Evolutionary conservation across 2,329 filamentous ascomycete species (phyloP), one percentile per base, ranked within the genome.

Genomic region (Paramyrothecium roridum): DNA sequence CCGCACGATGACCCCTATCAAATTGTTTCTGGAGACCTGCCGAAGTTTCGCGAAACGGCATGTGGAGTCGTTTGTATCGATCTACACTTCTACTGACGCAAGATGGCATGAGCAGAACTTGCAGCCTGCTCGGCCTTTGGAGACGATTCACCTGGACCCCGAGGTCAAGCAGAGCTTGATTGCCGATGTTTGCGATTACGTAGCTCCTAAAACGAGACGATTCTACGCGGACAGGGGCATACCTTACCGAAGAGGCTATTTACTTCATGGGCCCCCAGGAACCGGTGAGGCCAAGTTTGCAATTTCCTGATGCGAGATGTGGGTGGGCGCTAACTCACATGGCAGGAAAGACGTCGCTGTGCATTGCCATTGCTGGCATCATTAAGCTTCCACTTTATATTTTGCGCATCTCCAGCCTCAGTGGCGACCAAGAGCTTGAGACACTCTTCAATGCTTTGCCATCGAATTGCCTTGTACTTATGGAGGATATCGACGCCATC

Each of bases 211-310:
- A 3, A 63, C 49, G 16, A 51, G 49, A 19, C 49, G 49, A 3
- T 51, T 51, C 12, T 63, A 63, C 48, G 59, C 61, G 2, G 55
- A 48, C 2, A 47, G 61, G 13, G 59, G 61, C 6, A 63, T 63
- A 11, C 61, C 61, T 3, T 61, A 61, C n/a, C 59, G 61, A 17
- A 40, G 61, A 2, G 61, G 61, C 2, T 63, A 63, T 37, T 59
- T 63, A 33, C 58, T 63, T 43, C 56, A 57, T 16, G 60, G 61
- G 1, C 59, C 61, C 3, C 61, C 61, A 1, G 61, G 61, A 1
- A 63, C 61, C 2, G 61, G 61, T 13, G 61, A 63, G 45, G 13
- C 3, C 48, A 3, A 48, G n/a, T 2, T 21, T 17, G 23, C 47
- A 48, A n/a, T n/a, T n/a, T n/a, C n/a, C n/a, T n/a, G n/a, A n/a